Base-by-base conservation (phyloP, 106 monocot genomes). In the Hemerocallis citrina region DNA sequence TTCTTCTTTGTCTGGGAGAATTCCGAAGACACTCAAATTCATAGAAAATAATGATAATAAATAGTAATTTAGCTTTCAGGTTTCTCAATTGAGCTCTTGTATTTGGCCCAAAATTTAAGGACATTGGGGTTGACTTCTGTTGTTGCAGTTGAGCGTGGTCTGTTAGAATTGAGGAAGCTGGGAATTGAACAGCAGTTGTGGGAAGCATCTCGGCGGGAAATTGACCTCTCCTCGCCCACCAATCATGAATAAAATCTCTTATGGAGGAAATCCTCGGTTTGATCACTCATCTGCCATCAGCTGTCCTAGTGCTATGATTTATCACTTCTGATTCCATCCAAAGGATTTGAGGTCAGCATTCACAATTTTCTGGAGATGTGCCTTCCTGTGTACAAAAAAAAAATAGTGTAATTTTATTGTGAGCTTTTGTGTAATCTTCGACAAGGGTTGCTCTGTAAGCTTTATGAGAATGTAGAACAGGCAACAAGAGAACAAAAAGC, bases 161-260 rank as follows among this genome's bases (percentile, higher is more conserved):
- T 82, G 39, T 57, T 78, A 30, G 83, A 83, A 70, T 61, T 83
- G 50, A 65, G 71, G 66, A 78, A 78, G 61, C 62, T 83, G n/a
- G 74, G 57, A 19, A 71, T 78, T 29, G 78, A 83, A 24, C 78
- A 74, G 65, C 78, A 74, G 27, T 57, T 83, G 24, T 83, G 83
- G 83, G 78, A 83, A 47, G 69, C 74, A 21, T 83, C 78, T 41
- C 77, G 83, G 5, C 62, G 62, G 38, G 83, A 74, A 28, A 74
- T 61, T 11, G 78, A 75, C 43, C 66, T 48, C 7, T 29, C 37
- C 37, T 48, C 45, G 34, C 35, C 48, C 12, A 50, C 65, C 12
- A 25, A 40, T 40, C 59, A 36, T 5, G 59, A 59, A 23, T 59
- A n/a, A 36, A 52, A 6, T 5, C 31, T 17, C 22, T 2, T 6